Evolutionary conservation across 1,284 basidiomycete species (phyloP).

Genomic region (Puccinia horiana): DNA sequence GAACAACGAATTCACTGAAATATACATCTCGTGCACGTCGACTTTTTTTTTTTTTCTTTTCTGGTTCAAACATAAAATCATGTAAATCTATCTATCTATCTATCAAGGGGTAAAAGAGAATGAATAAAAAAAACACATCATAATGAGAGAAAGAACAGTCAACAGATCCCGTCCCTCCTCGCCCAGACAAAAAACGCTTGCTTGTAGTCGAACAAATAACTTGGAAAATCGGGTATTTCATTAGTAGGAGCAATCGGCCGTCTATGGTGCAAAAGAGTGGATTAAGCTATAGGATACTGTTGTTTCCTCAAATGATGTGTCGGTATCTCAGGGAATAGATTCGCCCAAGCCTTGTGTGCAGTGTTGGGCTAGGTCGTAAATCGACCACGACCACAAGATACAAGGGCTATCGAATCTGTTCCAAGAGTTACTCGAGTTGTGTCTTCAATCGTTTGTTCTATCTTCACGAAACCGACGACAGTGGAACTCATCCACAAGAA

Average conservation of each 20-base stretch:
- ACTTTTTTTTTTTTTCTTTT: background rate
- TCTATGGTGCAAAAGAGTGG: constrained; percentile 18
- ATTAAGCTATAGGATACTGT: background rate
- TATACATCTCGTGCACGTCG: background rate
- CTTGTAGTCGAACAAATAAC: constrained; percentile 13
- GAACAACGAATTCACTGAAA: constrained; percentile 7
- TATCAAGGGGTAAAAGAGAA: background rate
- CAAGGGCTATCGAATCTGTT: background rate
- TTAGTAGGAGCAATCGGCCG: constrained; percentile 19
- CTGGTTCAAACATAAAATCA: background rate
- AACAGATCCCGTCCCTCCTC: constrained; percentile 23
- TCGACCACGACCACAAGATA: background rate
- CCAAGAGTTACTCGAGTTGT: background rate
- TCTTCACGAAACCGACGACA: background rate
- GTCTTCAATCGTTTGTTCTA: background rate
- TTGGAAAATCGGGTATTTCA: constrained; percentile 16
- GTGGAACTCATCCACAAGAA: background rate
- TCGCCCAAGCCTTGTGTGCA: background rate
- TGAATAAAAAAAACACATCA: background rate
- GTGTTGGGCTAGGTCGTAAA: background rate
- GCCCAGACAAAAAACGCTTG: constrained; percentile 20
- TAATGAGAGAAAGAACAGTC: constrained; percentile 5
- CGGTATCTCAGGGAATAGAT: background rate
- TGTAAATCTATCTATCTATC: background rate
- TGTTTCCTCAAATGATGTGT: background rate